phyloP scores from a whole-genome alignment of 768 basidiomycete genomes.

The Lentinula edodes region DNA sequence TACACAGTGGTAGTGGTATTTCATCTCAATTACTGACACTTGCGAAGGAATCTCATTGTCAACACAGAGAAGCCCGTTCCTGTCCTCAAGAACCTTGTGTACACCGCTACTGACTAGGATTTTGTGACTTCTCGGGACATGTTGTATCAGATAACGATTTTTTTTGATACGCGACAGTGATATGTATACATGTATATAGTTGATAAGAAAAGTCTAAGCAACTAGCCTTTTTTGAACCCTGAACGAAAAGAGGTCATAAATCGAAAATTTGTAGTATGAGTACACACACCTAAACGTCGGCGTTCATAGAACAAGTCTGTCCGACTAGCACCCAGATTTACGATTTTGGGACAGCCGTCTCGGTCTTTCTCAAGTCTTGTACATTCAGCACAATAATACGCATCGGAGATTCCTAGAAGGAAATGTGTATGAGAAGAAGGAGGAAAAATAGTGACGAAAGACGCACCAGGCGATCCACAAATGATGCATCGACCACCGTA shows the following conservation, averaged over 20 bases:
- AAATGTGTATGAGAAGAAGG: background rate
- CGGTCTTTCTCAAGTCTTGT: conserved; percentile 95
- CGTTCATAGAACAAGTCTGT: conserved; percentile 92
- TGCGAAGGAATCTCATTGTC: conserved; percentile 21
- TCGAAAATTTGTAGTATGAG: background rate
- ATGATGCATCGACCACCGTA: conserved; percentile 98
- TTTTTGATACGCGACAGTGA: too few species aligned
- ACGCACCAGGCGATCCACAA: conserved; percentile 87
- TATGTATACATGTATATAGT: too few species aligned
- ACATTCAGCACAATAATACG: conserved; percentile 98
- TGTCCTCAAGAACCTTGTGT: conserved; percentile 8
- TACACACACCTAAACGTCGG: conserved; percentile 64
- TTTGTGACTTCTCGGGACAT: background rate
- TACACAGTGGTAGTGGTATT: conserved; percentile 4
- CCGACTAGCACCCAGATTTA: conserved; percentile 90
- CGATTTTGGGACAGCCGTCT: conserved; percentile 98
- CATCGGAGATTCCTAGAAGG: conserved; percentile 86
- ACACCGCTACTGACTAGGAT: background rate
- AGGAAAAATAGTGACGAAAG: background rate
- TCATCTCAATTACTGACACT: conserved; percentile 7
- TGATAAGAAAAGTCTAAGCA: too few species aligned
- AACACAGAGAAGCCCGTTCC: conserved; percentile 40
- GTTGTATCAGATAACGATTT: too few species aligned
- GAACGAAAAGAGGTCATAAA: background rate
- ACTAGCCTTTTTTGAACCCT: conserved; percentile 71